phyloP scores from a whole-genome alignment of 495 filamentous ascomycete species.

The Lophium mytilinum region DNA sequence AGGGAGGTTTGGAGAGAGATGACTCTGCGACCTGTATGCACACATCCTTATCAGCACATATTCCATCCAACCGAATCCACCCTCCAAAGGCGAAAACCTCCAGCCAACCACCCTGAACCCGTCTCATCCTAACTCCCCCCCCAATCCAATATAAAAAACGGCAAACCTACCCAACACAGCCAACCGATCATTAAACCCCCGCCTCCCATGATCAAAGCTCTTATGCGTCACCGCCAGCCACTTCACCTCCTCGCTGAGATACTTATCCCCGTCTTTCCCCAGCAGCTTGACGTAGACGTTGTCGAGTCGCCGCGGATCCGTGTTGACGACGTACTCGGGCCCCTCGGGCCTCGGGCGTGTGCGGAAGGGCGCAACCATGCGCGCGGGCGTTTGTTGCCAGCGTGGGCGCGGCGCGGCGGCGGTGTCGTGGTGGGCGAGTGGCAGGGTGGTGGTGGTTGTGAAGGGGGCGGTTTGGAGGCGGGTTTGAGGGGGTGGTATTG shows the following conservation, averaged over 20 bases:
- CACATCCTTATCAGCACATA: slow-evolving; percentile 1
- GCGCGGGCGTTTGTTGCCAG: slow-evolving; percentile 74
- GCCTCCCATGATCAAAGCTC: slow-evolving; percentile 91
- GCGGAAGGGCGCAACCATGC: slow-evolving; percentile 63
- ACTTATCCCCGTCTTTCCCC: slow-evolving; percentile 56
- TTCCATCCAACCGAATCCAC: not conserved
- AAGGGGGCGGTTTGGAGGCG: slow-evolving; percentile 13
- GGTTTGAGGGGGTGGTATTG: not conserved
- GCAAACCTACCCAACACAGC: slow-evolving; percentile 69
- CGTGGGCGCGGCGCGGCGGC: slow-evolving; percentile 47
- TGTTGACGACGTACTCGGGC: slow-evolving; percentile 59
- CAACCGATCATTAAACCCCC: slow-evolving; percentile 89
- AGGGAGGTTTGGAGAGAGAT: slow-evolving; percentile 70
- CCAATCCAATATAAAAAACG: not conserved
- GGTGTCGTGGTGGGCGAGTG: slow-evolving; percentile 21
- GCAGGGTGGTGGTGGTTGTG: slow-evolving; percentile 20
- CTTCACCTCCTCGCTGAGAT: slow-evolving; percentile 84
- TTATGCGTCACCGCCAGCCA: slow-evolving; percentile 98
- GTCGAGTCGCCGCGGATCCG: slow-evolving; percentile 63
- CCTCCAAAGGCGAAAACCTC: not conserved
- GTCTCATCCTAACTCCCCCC: not conserved
- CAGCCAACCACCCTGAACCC: not conserved
- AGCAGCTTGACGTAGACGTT: slow-evolving; percentile 63
- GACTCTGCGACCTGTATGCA: slow-evolving; percentile 62
- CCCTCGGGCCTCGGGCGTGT: slow-evolving; percentile 31